A percentile compares a stretch with the other conserved stretches of the same genome.
Evolutionary conservation across 1,139 yeast genomes (phyloP).

Genomic region (Tardiomyces blankii): DNA sequence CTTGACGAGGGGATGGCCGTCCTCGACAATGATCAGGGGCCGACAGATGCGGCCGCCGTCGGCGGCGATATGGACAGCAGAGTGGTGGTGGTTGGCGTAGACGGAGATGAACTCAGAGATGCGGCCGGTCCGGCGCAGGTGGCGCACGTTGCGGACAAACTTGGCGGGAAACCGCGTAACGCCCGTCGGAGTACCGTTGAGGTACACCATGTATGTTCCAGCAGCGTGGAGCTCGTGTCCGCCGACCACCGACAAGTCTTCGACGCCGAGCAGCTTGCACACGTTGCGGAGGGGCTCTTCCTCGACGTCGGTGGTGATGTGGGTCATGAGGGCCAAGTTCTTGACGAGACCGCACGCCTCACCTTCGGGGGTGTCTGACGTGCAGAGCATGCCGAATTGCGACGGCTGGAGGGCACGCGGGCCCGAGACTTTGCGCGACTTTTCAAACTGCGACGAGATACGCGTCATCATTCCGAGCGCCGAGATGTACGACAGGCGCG

Average conservation of each 20-base stretch:
- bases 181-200: conserved; percentile 92
- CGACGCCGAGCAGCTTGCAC: conserved; percentile 81
- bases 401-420: conserved; percentile 99
- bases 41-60: conserved; percentile 99
- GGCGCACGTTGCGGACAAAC: conserved; percentile 71
- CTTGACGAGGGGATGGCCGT: conserved; percentile 58
- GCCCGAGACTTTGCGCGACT: conserved; percentile 95
- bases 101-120: conserved; percentile 86
- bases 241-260: conserved; percentile 69
- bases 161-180: conserved; percentile 75
- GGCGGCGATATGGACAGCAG: conserved; percentile 93
- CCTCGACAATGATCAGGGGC: conserved; percentile 78
- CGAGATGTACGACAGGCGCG: conserved; percentile 82
- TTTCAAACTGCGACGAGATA: conserved; percentile 95
- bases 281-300: conserved; percentile 75
- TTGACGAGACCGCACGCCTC: conserved; percentile 99
- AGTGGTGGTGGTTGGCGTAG: conserved; percentile 79
- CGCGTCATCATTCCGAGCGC: conserved; percentile 99
- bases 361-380: conserved; percentile 99
- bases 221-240: conserved; percentile 70
- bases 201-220: conserved; percentile 72
- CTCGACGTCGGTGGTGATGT: conserved; percentile 96
- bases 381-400: conserved; percentile 97
- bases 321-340: conserved; percentile 95
- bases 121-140: conserved; percentile 72